Percentiles rank a stretch among this genome's conserved stretches.
phyloP scores from a whole-genome alignment of 257 asterid genomes.

The Nicotiana benthamiana region DNA sequence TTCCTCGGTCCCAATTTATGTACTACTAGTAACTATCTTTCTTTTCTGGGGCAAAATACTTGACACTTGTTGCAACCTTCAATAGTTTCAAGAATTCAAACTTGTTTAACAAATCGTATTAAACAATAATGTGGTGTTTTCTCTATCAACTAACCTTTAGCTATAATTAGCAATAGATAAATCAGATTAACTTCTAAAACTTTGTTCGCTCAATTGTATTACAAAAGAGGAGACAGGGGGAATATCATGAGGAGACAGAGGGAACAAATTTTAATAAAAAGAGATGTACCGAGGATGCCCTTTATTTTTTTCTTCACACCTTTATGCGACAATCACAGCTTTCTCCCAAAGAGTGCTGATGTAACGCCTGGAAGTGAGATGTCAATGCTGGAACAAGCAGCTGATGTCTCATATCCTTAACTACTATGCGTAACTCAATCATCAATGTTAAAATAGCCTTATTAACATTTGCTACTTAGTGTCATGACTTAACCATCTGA shows the following conservation, averaged over 20 bases:
- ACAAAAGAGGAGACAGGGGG: background rate
- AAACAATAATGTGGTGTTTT: background rate
- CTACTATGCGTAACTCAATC: background rate
- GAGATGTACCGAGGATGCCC: background rate
- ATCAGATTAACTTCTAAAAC: background rate
- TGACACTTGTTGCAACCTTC: no score
- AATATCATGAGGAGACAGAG: background rate
- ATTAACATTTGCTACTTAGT: background rate
- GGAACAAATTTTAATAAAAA: background rate
- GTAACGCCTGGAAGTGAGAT: background rate
- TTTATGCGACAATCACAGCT: background rate
- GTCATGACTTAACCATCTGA: background rate
- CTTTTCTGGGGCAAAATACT: no score
- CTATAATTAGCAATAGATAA: background rate
- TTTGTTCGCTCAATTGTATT: background rate
- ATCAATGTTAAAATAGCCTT: background rate
- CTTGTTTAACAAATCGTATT: background rate
- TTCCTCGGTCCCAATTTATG: background rate
- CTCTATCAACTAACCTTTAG: background rate
- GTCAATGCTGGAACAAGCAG: background rate
- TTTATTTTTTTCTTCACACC: background rate
- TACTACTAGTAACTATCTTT: no score
- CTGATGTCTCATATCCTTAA: background rate
- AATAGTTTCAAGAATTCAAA: background rate
- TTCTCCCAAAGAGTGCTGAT: background rate